Percentiles rank a stretch among this genome's conserved stretches.
Evolutionary conservation across 345 rosid genomes (phyloP).

Genomic region (Aquilaria yunnanensis): DNA sequence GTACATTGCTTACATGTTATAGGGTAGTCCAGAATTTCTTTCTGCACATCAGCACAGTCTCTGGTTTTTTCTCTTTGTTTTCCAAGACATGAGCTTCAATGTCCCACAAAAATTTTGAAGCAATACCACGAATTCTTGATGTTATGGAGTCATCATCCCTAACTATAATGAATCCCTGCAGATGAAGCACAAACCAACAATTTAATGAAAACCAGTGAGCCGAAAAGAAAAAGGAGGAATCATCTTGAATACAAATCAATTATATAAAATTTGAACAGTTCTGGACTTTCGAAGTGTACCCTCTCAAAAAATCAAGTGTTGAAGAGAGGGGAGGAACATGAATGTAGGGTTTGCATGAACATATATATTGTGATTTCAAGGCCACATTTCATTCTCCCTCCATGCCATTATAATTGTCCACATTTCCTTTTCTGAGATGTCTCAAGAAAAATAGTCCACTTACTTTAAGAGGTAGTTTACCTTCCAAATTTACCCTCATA

Average conservation of each 20-base stretch:
- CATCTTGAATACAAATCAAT: background rate
- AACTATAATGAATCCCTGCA: conserved; percentile 78
- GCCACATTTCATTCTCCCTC: too few relatives aligned
- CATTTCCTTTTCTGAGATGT: too few relatives aligned
- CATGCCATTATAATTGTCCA: too few relatives aligned
- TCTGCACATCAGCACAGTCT: conserved; percentile 62
- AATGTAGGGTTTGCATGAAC: background rate
- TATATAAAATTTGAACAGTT: too few relatives aligned
- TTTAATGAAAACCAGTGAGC: background rate
- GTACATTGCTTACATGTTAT: conserved; percentile 10
- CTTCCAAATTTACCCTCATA: too few relatives aligned
- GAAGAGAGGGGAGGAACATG: background rate
- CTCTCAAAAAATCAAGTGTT: background rate
- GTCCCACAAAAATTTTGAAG: conserved; percentile 85
- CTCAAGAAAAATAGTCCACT: too few relatives aligned
- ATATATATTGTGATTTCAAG: too few relatives aligned
- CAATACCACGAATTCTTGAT: conserved; percentile 51
- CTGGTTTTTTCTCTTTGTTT: conserved; percentile 54
- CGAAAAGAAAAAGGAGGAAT: too few relatives aligned
- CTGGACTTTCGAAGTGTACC: too few relatives aligned
- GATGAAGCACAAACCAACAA: background rate
- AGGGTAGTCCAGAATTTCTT: conserved; percentile 82
- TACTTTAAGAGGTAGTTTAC: too few relatives aligned
- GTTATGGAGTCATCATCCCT: conserved; percentile 61
- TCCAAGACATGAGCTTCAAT: conserved; percentile 45